A percentile compares a stretch with the other conserved stretches of the same genome.
Evolutionary conservation across 441 rosid genomes (phyloP).

Genomic region (Pelargonium citronellum): DNA sequence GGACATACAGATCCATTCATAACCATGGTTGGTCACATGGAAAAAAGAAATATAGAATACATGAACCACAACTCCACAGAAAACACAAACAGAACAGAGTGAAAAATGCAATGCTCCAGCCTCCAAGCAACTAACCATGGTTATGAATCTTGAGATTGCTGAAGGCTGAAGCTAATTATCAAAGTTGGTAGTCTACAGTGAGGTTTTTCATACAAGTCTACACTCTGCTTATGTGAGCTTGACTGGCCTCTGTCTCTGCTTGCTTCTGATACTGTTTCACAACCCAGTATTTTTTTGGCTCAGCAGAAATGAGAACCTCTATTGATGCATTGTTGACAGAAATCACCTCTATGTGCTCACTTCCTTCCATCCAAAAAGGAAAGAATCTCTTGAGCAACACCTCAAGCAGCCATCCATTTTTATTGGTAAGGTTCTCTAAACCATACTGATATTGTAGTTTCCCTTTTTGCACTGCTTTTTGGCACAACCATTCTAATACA

Average conservation of each 20-base stretch:
- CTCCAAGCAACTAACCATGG: too few relatives aligned
- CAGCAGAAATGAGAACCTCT: too few relatives aligned
- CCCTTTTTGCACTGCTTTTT: not conserved
- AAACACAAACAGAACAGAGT: too few relatives aligned
- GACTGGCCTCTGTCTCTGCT: not conserved
- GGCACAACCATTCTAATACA: slow-evolving; percentile 3
- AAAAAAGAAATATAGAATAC: not conserved
- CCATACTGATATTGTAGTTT: not conserved
- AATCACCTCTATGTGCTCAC: not conserved
- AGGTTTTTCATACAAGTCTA: not conserved
- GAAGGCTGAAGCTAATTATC: too few relatives aligned
- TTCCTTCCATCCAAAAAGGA: not conserved
- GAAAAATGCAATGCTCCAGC: not conserved
- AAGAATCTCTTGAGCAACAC: not conserved
- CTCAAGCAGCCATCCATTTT: too few relatives aligned
- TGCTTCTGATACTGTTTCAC: too few relatives aligned
- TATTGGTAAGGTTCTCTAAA: not conserved
- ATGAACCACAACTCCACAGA: not conserved
- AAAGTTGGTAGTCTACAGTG: too few relatives aligned
- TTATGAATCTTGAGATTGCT: too few relatives aligned
- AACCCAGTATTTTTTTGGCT: too few relatives aligned
- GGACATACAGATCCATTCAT: not conserved
- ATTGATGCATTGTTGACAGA: too few relatives aligned
- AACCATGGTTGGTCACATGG: not conserved
- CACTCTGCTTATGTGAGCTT: not conserved